Evolutionary conservation across 352 stramenopile genomes (phyloP).

Genomic region (Phytophthora colocasiae): DNA sequence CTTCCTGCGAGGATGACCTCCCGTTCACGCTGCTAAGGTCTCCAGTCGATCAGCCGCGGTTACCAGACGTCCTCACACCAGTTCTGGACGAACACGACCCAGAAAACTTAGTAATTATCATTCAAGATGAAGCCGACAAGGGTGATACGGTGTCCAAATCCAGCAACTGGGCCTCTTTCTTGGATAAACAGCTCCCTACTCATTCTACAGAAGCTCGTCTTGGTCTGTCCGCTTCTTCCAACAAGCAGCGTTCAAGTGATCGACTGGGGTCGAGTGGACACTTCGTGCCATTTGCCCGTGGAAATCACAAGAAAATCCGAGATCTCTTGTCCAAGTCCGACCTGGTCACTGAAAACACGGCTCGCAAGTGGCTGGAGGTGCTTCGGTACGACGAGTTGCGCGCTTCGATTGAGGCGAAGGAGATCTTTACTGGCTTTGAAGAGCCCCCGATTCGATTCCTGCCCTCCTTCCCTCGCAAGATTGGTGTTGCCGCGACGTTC

Average conservation of each 20-base stretch:
- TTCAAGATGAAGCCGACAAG: constrained; percentile 29
- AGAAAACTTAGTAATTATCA: constrained; percentile 35
- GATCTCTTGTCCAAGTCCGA: constrained; percentile 71
- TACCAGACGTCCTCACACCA: constrained; percentile 8
- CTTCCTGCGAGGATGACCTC: constrained; percentile 55
- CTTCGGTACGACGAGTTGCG: constrained; percentile 76
- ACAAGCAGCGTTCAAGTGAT: constrained; percentile 30
- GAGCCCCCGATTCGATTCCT: constrained; percentile 80
- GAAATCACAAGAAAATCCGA: constrained; percentile 66
- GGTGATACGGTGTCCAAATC: constrained; percentile 5
- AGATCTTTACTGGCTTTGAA: constrained; percentile 89
- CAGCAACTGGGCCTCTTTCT: constrained; percentile 53
- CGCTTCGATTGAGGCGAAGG: constrained; percentile 77
- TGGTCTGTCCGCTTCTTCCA: constrained; percentile 18
- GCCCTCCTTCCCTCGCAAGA: constrained; percentile 73
- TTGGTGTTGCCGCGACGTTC: constrained; percentile 65
- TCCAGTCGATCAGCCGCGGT: constrained; percentile 19
- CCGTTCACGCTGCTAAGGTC: constrained; percentile 74
- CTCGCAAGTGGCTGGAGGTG: constrained; percentile 76
- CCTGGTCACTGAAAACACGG: constrained; percentile 63
- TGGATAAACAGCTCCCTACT: constrained; percentile 57
- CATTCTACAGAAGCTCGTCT: constrained; percentile 2
- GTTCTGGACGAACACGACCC: constrained; percentile 14
- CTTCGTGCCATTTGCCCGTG: constrained; percentile 28
- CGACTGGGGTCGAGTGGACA: constrained; percentile 25